Conservation (phyloP, 2,329 filamentous ascomycete genomes). For the Cercospora janseana region DNA sequence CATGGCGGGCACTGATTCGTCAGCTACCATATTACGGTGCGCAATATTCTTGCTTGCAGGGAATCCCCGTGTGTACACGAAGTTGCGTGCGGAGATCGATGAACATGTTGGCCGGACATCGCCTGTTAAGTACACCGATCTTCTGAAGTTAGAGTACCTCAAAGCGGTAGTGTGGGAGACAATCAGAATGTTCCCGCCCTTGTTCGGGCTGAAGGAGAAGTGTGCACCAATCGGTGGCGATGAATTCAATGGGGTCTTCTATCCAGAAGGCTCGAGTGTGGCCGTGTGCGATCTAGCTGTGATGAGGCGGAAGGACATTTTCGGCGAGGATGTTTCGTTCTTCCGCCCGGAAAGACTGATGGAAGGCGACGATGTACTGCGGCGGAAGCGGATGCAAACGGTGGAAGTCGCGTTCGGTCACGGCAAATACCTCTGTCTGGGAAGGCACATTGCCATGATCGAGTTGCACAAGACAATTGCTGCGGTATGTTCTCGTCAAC, state of each 20-base stretch:
- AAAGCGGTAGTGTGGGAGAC: slow-evolving; percentile 36
- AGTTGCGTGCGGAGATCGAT: slow-evolving; percentile 51
- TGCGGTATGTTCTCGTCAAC: slow-evolving; percentile 45
- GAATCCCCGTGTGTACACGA: slow-evolving; percentile 46
- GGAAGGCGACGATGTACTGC: slow-evolving; percentile 38
- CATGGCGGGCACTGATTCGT: slow-evolving; percentile 56
- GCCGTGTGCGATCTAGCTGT: slow-evolving; percentile 46
- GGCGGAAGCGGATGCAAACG: slow-evolving; percentile 42
- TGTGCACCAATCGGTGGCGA: slow-evolving; percentile 30
- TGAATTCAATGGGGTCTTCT: slow-evolving; percentile 39
- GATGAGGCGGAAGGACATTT: slow-evolving; percentile 41
- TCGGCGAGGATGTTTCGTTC: slow-evolving; percentile 43
- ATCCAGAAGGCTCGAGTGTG: slow-evolving; percentile 50
- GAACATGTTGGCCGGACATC: slow-evolving; percentile 24
- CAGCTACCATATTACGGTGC: slow-evolving; percentile 52
- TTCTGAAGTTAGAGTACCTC: slow-evolving; percentile 34
- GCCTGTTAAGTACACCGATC: slow-evolving; percentile 27
- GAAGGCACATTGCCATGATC: slow-evolving; percentile 50
- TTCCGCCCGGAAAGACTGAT: slow-evolving; percentile 55
- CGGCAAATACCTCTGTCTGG: slow-evolving; percentile 50
- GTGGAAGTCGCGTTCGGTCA: slow-evolving; percentile 48
- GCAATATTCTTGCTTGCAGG: slow-evolving; percentile 52
- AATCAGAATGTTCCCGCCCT: slow-evolving; percentile 34
- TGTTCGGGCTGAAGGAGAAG: slow-evolving; percentile 33
- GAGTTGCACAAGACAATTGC: slow-evolving; percentile 52